Evolutionary conservation across 192 early-diverging fungal species (phyloP).

Genomic region (Linnemannia hyalina): DNA sequence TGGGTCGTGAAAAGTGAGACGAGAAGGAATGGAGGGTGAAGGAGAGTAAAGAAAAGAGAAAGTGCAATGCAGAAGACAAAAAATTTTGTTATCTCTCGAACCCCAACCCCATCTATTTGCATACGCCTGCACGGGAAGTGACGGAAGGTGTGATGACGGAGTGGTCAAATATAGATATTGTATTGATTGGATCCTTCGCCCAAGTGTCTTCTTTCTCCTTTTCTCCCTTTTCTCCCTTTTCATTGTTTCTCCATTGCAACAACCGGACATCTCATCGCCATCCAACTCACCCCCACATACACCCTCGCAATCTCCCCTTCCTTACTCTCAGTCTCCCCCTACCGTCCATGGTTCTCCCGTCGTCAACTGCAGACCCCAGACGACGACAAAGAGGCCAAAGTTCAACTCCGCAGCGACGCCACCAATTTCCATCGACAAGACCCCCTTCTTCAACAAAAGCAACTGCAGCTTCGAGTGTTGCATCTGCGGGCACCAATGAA

Average conservation of each 20-base stretch:
- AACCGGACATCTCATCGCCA: background rate
- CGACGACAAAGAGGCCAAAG: slow-evolving; percentile 1
- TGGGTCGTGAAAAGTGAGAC: background rate
- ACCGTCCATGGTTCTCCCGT: background rate
- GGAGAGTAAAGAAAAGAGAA: background rate
- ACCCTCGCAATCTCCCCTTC: background rate
- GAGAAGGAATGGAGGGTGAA: background rate
- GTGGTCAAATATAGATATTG: background rate
- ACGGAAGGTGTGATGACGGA: background rate
- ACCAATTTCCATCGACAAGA: slow-evolving; percentile 23
- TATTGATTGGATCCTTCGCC: background rate
- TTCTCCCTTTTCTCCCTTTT: background rate
- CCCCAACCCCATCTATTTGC: slow-evolving; percentile 4
- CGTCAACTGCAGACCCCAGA: background rate
- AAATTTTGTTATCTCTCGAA: background rate
- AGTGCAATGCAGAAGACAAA: slow-evolving; percentile 1
- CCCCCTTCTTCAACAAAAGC: background rate
- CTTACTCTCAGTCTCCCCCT: background rate
- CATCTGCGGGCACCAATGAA: background rate
- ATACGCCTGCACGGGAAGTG: background rate
- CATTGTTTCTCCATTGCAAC: background rate
- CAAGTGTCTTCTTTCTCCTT: background rate
- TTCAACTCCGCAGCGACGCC: slow-evolving; percentile 27
- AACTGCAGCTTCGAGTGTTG: background rate
- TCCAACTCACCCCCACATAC: background rate